Base-by-base conservation (phyloP, 2,329 filamentous ascomycete species). In the Dothistroma pini region DNA sequence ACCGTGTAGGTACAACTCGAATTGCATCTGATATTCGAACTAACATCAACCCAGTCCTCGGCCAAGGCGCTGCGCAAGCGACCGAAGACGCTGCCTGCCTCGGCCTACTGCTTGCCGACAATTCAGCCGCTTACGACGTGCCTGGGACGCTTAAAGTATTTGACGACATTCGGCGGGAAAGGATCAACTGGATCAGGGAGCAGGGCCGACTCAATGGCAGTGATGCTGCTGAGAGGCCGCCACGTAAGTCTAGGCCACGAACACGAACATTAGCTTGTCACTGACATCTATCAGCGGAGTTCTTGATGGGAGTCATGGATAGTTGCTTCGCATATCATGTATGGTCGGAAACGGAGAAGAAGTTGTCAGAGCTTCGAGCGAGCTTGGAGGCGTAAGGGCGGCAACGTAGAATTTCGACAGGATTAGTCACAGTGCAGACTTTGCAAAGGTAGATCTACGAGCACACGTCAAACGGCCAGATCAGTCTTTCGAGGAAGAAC, bases 11-110 rank as follows among this genome's bases (percentile, higher is more conserved):
- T 59, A 19, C 16, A 19, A 8, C 21, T 7, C n/a, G 16, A 21
- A 10, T 1, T 21, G 49, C 22, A 1, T 12, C 22, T 12, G 25
- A n/a, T n/a, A n/a, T 16, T 25, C 22, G 16, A n/a, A 19, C 29
- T 34, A 7, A 19, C 2, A 6, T 7, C 14, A 11, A 29, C 8
- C 8, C 29, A 64, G 82, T 85, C 62, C 84, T 86, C 71, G 85
- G 82, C 0, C 85, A 87, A 69, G 86, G 86, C 1, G 87, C 81
- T 10, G 85, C 76, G 0, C 78, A 84, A 61, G 87, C 87, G 0
- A 88, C 89, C 48, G 87, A 90, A 69, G 87, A 90, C 63, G 86
- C 82, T 0, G 82, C 82, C 0, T 81, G 85, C 0, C 70, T 90
- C 0, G 80, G 78, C 0, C 80, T 82, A 1, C 75, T 90, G 7